Evolutionary conservation across 2,329 filamentous ascomycete species (phyloP).

Genomic region (Drechslerella stenobrocha): DNA sequence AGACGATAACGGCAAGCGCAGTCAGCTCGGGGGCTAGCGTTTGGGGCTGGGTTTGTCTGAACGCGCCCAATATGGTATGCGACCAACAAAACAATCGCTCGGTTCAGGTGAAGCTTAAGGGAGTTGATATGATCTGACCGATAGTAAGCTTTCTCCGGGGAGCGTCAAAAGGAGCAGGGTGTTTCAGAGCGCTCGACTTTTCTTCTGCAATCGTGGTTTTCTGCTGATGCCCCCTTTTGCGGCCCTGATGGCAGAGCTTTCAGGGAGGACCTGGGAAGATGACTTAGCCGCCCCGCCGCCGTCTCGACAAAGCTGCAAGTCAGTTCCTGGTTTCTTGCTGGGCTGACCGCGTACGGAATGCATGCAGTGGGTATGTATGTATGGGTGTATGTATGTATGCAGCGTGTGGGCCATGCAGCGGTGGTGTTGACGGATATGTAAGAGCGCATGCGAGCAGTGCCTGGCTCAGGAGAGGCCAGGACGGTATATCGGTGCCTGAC

Average conservation of each 20-base stretch:
- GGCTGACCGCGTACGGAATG: not conserved
- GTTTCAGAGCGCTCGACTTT: not conserved
- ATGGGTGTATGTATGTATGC: too few species aligned
- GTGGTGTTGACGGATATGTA: not conserved
- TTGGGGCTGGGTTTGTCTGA: slow-evolving; percentile 6
- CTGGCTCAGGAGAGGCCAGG: slow-evolving; percentile 19
- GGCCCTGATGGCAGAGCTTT: slow-evolving; percentile 2
- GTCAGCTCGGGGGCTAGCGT: not conserved
- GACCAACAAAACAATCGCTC: not conserved
- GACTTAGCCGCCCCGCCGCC: not conserved
- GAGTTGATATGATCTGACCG: not conserved
- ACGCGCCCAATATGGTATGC: slow-evolving; percentile 1
- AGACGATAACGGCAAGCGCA: slow-evolving; percentile 1
- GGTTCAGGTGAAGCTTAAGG: not conserved
- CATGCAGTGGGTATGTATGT: too few species aligned
- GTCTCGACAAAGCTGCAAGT: not conserved
- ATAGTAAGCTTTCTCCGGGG: too few species aligned
- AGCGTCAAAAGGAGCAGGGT: not conserved
- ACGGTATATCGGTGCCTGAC: too few species aligned
- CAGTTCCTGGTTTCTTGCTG: not conserved
- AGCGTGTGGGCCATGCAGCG: not conserved
- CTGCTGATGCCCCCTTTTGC: slow-evolving; percentile 1
- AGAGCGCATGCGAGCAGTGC: not conserved
- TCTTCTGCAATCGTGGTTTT: not conserved
- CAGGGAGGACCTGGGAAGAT: not conserved